Conservation (phyloP, 2,329 filamentous ascomycete species). For the Penicillium sp. region DNA sequence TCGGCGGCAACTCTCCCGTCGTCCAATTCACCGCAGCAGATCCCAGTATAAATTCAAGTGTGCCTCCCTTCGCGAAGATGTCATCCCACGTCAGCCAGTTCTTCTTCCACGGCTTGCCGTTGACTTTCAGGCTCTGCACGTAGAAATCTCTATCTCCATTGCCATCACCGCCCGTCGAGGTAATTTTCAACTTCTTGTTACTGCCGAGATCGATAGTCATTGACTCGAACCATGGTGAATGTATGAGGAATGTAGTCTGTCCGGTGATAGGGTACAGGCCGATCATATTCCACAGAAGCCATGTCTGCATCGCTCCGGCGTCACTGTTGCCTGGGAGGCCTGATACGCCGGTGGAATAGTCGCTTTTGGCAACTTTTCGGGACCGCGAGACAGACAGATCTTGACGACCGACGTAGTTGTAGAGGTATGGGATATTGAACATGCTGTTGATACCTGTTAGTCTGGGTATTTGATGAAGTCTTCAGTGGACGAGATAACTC, state of each 20-base stretch:
- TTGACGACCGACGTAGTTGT: conserved; percentile 67
- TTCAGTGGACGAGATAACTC: conserved; percentile 29
- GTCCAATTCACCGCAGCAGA: conserved; percentile 57
- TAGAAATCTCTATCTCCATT: conserved; percentile 54
- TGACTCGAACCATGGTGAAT: conserved; percentile 64
- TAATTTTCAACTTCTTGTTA: conserved; percentile 58
- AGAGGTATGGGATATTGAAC: conserved; percentile 69
- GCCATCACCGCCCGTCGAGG: conserved; percentile 51
- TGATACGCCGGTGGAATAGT: conserved; percentile 57
- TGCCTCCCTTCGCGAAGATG: conserved; percentile 65
- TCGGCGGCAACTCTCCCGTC: conserved; percentile 62
- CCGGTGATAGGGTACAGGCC: conserved; percentile 69
- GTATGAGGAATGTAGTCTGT: conserved; percentile 68
- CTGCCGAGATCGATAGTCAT: conserved; percentile 61
- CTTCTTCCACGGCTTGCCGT: conserved; percentile 64
- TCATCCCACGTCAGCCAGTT: conserved; percentile 68
- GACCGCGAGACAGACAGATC: conserved; percentile 62
- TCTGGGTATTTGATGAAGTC: not conserved
- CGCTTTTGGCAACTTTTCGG: conserved; percentile 60
- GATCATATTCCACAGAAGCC: conserved; percentile 69
- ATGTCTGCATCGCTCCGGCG: conserved; percentile 72
- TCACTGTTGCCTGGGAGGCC: conserved; percentile 72
- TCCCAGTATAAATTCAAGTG: conserved; percentile 66
- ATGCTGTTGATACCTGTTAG: conserved; percentile 27
- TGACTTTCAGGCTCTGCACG: conserved; percentile 67